phyloP scores from a whole-genome alignment of 306 rosid species.

The Corylus americana region DNA sequence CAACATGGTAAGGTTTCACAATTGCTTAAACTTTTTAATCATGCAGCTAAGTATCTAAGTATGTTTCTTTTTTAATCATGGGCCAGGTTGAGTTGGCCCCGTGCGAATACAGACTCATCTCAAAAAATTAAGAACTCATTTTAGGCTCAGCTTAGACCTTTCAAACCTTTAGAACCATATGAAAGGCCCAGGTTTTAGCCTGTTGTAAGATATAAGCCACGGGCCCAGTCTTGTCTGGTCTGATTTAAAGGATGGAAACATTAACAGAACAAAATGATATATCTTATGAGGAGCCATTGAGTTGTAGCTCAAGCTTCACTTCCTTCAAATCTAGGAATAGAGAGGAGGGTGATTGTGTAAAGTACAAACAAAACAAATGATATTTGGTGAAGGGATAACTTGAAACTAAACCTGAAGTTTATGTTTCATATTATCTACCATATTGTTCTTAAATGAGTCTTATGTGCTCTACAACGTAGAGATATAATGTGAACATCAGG shows the following conservation, averaged over 20 bases:
- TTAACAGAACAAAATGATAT: not conserved
- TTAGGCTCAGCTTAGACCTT: not conserved
- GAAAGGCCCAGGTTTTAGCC: not conserved
- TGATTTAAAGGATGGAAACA: constrained; percentile 6
- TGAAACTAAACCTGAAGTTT: not conserved
- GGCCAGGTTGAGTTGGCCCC: not conserved
- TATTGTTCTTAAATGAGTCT: not conserved
- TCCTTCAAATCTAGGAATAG: not conserved
- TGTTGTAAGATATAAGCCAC: constrained; percentile 1
- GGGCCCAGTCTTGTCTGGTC: not conserved
- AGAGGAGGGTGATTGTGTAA: not conserved
- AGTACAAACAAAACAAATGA: not conserved
- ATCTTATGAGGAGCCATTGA: not conserved
- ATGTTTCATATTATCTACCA: not conserved
- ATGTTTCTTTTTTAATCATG: not conserved
- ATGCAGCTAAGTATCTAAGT: not conserved
- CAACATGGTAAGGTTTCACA: constrained; percentile 53
- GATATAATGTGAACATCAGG: not conserved
- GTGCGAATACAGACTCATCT: not conserved
- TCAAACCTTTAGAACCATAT: not conserved
- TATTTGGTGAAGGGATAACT: not conserved
- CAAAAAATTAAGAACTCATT: not conserved
- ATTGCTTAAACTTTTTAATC: not conserved
- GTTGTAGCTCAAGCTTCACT: not conserved
- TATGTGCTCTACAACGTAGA: not conserved